Percentiles rank a stretch among this genome's conserved stretches.
Evolutionary conservation across 164 flowering plant genomes (phyloP).

Genomic region (Warburgia ugandensis): DNA sequence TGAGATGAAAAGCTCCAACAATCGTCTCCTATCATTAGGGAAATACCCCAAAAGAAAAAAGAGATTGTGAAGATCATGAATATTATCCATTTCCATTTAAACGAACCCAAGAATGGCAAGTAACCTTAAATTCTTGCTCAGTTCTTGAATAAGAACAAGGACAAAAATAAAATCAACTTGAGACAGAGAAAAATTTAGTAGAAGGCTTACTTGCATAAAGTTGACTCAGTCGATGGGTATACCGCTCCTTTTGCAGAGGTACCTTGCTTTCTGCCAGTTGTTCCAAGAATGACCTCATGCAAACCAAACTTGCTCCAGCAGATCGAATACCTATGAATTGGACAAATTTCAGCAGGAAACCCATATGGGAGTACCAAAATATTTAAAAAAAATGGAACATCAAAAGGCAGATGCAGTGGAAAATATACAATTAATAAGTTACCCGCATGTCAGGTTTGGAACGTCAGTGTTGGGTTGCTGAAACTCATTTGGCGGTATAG

Average conservation of each 20-base stretch:
- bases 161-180: background rate
- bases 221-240: conserved; percentile 70
- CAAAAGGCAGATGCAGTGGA: background rate
- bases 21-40: conserved; percentile 43
- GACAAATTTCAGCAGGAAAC: background rate
- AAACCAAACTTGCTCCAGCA: conserved; percentile 80
- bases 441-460: conserved; percentile 85
- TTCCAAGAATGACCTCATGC: conserved; percentile 97
- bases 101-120: background rate
- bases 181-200: background rate
- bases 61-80: background rate
- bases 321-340: conserved; percentile 60
- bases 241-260: conserved; percentile 81
- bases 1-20: conserved; percentile 51
- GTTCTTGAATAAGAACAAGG: background rate
- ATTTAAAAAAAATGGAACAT: background rate
- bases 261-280: conserved; percentile 98
- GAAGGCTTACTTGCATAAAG: conserved; percentile 74
- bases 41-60: background rate
- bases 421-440: background rate
- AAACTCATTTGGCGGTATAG: conserved; percentile 72
- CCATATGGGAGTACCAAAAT: too few species aligned
- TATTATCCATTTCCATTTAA: background rate
- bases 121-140: background rate
- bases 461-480: conserved; percentile 62